Conservation (phyloP, 768 basidiomycete species). For the Epithele typhae region DNA sequence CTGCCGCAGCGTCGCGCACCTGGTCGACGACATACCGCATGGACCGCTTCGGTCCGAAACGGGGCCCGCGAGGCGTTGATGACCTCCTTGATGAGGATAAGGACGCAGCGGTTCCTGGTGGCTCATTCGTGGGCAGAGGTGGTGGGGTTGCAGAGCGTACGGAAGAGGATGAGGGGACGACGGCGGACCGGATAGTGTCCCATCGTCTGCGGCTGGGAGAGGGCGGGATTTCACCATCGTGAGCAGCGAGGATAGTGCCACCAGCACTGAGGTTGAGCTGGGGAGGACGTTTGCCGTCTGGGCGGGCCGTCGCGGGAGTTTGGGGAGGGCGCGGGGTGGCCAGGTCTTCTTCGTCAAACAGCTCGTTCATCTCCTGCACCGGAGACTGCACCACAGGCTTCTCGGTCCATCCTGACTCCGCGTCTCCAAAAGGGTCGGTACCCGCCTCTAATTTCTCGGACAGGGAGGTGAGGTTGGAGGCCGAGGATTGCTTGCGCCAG, state of each 20-base stretch:
- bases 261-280: slow-evolving; percentile 18
- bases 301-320: background rate
- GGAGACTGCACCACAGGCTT: slow-evolving; percentile 20
- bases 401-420: slow-evolving; percentile 17
- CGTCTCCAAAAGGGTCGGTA: slow-evolving; percentile 15
- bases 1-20: slow-evolving; percentile 45
- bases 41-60: slow-evolving; percentile 20
- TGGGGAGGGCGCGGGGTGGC: background rate
- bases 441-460: slow-evolving; percentile 17
- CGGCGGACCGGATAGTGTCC: slow-evolving; percentile 25
- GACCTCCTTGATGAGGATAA: slow-evolving; percentile 12
- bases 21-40: slow-evolving; percentile 58
- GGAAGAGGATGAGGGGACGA: slow-evolving; percentile 15
- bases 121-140: slow-evolving; percentile 4
- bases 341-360: background rate
- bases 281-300: slow-evolving; percentile 5
- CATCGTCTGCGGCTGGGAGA: slow-evolving; percentile 23
- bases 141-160: slow-evolving; percentile 4
- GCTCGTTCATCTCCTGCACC: slow-evolving; percentile 1
- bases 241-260: background rate
- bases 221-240: slow-evolving; percentile 6
- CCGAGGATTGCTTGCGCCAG: slow-evolving; percentile 5
- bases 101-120: slow-evolving; percentile 3
- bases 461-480: slow-evolving; percentile 9
- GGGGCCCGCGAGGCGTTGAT: slow-evolving; percentile 20